Evolutionary conservation across 306 rosid genomes (phyloP).

Genomic region (Vicia faba): DNA sequence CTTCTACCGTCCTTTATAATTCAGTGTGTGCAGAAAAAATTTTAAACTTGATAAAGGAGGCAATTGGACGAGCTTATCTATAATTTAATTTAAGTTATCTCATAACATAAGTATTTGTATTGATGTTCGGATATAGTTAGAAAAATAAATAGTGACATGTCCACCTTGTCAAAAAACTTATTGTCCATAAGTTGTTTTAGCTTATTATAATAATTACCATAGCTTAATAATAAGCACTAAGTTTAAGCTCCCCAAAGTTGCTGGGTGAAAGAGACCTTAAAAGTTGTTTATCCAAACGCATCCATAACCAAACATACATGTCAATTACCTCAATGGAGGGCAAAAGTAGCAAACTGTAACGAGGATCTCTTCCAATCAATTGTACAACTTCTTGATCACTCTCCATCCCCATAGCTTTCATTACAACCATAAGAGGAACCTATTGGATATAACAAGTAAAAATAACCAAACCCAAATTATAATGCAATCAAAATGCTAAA

Average conservation of each 20-base stretch:
- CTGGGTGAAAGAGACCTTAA: background rate
- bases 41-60: constrained; percentile 1
- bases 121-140: constrained; percentile 1
- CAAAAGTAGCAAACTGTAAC: constrained; percentile 67
- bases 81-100: background rate
- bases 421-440: constrained; percentile 77
- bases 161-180: background rate
- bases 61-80: background rate
- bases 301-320: constrained; percentile 8
- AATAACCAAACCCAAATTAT: constrained; percentile 13
- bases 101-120: background rate
- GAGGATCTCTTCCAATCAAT: constrained; percentile 94
- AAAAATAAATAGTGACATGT: background rate
- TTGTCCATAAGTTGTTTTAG: background rate
- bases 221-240: background rate
- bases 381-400: constrained; percentile 85
- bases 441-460: constrained; percentile 33
- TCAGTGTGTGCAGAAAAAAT: constrained; percentile 7
- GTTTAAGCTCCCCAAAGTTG: constrained; percentile 3
- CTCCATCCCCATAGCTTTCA: constrained; percentile 97
- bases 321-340: constrained; percentile 80
- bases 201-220: background rate
- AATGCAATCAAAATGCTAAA: constrained; percentile 20
- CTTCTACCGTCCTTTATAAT: constrained; percentile 8
- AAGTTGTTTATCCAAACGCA: background rate